Base-by-base conservation (phyloP, 371 early-diverging fungal species). In the Syncephalastrum contaminatum region DNA sequence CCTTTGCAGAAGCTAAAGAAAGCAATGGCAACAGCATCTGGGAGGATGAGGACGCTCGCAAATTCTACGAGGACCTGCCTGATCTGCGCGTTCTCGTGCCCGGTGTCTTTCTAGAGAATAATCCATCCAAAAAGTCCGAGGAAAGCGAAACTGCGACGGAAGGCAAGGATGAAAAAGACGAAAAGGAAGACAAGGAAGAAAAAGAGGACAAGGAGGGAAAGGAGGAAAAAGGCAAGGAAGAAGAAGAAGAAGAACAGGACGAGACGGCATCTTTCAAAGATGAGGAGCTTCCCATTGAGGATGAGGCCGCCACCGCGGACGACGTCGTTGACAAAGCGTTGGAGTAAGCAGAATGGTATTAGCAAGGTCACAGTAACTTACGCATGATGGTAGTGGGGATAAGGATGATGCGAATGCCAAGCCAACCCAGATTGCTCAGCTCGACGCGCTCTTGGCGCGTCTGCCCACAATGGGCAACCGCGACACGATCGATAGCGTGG, bases 41-140 rank as follows among this genome's bases (percentile, higher is more conserved):
- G 89, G 93, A 93, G 64, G 94, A 95, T 69, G 93, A 94, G 19
- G 94, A 93, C 55, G 83, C 88, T 10, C 81, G 86, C 18, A 75
- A 78, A 24, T 95, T 95, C 67, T 95, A 94, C 62, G 91, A 93
- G 55, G 82, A 88, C 48, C 56, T 93, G 4, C 66, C 90, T 16
- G 90, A 94, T 65, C 76, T 95, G 27, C 73, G 81, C 46, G 74
- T 83, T 1, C 66, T 88, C 21, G 92, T 95, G 4, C 96, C 96
- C 12, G 84, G 80, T 42, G 80, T 92, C 0, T 82, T 95, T 41
- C 72, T 95, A 19, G 85, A 43, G 59, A 70, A 19, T 67, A 67
- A 54, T 24, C 48, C 55, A 8, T 14, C 55, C 22, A 55, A 76
- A 24, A 75, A 75, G 2, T 58, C 62, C 2, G 50, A 43, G 2